Percentiles rank a stretch among this genome's conserved stretches.
phyloP scores from a whole-genome alignment of 192 early-diverging fungal genomes.

The Coemansia sp. region DNA sequence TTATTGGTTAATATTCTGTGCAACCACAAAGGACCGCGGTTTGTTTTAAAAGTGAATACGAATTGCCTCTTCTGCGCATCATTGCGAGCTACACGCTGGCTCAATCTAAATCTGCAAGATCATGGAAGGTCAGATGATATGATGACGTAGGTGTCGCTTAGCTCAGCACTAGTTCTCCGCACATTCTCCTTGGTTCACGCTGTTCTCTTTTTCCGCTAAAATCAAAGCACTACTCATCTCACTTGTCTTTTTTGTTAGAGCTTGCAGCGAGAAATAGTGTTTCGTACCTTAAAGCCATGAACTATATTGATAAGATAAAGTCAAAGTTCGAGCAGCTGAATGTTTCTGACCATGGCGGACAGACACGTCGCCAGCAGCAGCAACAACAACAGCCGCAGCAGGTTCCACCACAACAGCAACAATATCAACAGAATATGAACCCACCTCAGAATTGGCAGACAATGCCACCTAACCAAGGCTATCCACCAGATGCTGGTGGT shows the following conservation, averaged over 20 bases:
- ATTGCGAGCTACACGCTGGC: neutral
- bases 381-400: conserved; percentile 7
- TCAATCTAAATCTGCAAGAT: neutral
- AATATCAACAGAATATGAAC: neutral
- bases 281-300: conserved; percentile 6
- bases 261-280: no score
- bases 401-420: conserved; percentile 2
- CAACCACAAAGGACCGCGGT: no score
- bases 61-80: neutral
- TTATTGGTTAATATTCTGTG: no score
- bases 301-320: conserved; percentile 38
- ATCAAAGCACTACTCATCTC: no score
- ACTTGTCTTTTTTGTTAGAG: neutral
- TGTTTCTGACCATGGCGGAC: conserved; percentile 10
- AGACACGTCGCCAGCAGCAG: neutral
- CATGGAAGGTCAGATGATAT: neutral
- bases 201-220: no score
- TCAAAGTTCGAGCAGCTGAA: conserved; percentile 41
- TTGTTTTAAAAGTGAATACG: no score
- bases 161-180: no score
- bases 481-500: conserved; percentile 14
- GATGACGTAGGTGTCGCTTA: no score
- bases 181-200: no score
- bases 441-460: conserved; percentile 2
- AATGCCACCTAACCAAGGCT: conserved; percentile 1